Evolutionary conservation across 352 stramenopile genomes (phyloP), one percentile per base, ranked within the genome.

Genomic region (Elongisporangium senticosum): DNA sequence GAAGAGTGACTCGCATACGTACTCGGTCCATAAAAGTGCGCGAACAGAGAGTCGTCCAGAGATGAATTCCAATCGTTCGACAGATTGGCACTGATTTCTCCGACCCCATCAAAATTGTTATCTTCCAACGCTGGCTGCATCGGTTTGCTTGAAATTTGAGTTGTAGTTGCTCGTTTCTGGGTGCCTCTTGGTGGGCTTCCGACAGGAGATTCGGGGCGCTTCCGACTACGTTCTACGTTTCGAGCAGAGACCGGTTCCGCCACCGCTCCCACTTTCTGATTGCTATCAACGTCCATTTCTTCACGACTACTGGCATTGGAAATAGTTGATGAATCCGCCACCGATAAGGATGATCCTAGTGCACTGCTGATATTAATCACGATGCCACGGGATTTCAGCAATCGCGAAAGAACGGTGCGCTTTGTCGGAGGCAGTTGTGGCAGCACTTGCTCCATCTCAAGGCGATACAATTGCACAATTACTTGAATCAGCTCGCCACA

Each of bases 331-430:
- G 33, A 43, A 5, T 43, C 33, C 8, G 33, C 33, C 33, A 43
- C 8, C 33, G 33, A 43, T 14, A 20, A 4, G 23, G 23, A 26
- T 5, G 26, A 37, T 14, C 51, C 19, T 13, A 54, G 20, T 23
- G 39, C 43, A 11, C 33, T 68, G 22, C 28, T 65, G 20, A 66
- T 58, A 23, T 69, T 77, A 4, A 86, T 58, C 28, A 86, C 65
- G 49, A 92, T 83, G 14, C 77, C 82, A 37, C 80, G 75, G 1
- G 71, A 65, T 53, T 83, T 83, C 2, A 92, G 62, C 28, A 89
- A 53, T 21, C 83, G 82, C 7, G 71, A 61, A 17, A 92, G 39
- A 5, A 74, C 62, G 22, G 68, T 68, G 3, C 83, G 72, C 62
- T 88, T 90, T 0, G 72, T 75, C 7, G 83, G 83, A 15, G 83